A percentile compares a stretch with the other conserved stretches of the same genome.
Conservation (phyloP, 495 filamentous ascomycete species). For the Xylaria longipes region DNA sequence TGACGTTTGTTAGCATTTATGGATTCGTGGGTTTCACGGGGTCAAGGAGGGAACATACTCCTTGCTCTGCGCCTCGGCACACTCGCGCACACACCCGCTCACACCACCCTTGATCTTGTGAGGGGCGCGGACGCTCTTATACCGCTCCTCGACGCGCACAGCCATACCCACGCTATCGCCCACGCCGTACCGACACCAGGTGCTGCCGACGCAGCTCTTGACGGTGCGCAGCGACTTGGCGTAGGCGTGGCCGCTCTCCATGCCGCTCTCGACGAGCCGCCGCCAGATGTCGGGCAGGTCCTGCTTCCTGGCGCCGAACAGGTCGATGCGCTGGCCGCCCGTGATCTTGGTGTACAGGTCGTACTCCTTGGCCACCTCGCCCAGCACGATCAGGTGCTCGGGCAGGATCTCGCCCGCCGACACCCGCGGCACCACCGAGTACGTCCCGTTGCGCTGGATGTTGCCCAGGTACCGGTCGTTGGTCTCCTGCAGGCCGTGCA, state of each 20-base stretch:
- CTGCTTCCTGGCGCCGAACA: slow-evolving; percentile 94
- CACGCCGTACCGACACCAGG: slow-evolving; percentile 93
- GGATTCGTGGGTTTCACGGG: too few species aligned
- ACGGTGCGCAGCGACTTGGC: slow-evolving; percentile 91
- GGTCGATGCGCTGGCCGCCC: slow-evolving; percentile 91
- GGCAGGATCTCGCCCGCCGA: slow-evolving; percentile 90
- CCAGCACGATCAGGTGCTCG: slow-evolving; percentile 88
- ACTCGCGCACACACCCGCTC: slow-evolving; percentile 91
- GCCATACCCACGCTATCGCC: slow-evolving; percentile 98
- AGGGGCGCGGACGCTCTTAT: slow-evolving; percentile 88
- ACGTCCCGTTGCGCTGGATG: slow-evolving; percentile 94
- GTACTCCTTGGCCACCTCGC: slow-evolving; percentile 87
- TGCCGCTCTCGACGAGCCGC: slow-evolving; percentile 82
- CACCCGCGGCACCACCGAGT: slow-evolving; percentile 86
- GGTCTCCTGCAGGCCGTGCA: slow-evolving; percentile 88
- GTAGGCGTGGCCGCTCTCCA: slow-evolving; percentile 96
- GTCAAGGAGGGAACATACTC: slow-evolving; percentile 65
- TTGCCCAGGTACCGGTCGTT: slow-evolving; percentile 95
- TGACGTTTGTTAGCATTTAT: slow-evolving; percentile 17
- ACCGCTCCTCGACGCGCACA: slow-evolving; percentile 87
- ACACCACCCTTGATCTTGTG: slow-evolving; percentile 97
- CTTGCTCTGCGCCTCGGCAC: slow-evolving; percentile 95
- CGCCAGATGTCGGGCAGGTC: slow-evolving; percentile 92
- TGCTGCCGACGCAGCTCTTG: slow-evolving; percentile 94
- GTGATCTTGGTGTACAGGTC: slow-evolving; percentile 94